phyloP scores from a whole-genome alignment of 768 basidiomycete genomes.

The Hypsizygus marmoreus region DNA sequence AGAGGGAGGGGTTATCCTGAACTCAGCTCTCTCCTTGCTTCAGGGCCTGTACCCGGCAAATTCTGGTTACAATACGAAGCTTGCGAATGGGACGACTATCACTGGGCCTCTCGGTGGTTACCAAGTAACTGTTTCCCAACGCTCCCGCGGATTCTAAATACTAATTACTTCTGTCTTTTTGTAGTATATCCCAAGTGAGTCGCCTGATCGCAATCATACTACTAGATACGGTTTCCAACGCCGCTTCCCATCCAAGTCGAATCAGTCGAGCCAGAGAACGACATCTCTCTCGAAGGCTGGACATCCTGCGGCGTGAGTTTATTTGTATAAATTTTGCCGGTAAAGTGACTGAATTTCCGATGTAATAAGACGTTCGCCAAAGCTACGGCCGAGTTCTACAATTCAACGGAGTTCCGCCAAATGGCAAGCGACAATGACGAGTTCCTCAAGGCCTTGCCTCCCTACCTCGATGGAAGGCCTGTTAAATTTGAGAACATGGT shows the following conservation, averaged over 20 bases:
- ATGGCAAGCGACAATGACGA: constrained; percentile 43
- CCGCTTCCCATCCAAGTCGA: constrained; percentile 42
- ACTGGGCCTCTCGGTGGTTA: constrained; percentile 65
- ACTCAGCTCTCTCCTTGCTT: constrained; percentile 65
- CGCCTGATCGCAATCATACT: too few species aligned
- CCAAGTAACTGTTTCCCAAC: constrained; percentile 36
- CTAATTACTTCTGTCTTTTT: neutral
- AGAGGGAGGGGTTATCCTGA: constrained; percentile 66
- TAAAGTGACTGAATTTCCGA: neutral
- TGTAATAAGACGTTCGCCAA: constrained; percentile 45
- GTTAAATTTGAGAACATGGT: constrained; percentile 64
- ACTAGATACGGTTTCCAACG: neutral
- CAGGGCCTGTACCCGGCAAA: constrained; percentile 70
- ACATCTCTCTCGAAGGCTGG: constrained; percentile 68
- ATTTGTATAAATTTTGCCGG: neutral
- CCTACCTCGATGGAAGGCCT: constrained; percentile 54
- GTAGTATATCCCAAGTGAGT: constrained; percentile 42
- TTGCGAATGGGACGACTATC: constrained; percentile 68
- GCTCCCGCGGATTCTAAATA: neutral
- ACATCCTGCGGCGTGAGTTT: constrained; percentile 55
- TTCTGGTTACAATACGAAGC: constrained; percentile 43
- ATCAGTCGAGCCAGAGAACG: constrained; percentile 60
- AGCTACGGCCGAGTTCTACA: constrained; percentile 54
- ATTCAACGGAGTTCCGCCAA: constrained; percentile 49
- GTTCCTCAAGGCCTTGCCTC: constrained; percentile 52